Evolutionary conservation across 768 basidiomycete genomes (phyloP), one percentile per base, ranked within the genome.

Genomic region (Psilocybe sp.): DNA sequence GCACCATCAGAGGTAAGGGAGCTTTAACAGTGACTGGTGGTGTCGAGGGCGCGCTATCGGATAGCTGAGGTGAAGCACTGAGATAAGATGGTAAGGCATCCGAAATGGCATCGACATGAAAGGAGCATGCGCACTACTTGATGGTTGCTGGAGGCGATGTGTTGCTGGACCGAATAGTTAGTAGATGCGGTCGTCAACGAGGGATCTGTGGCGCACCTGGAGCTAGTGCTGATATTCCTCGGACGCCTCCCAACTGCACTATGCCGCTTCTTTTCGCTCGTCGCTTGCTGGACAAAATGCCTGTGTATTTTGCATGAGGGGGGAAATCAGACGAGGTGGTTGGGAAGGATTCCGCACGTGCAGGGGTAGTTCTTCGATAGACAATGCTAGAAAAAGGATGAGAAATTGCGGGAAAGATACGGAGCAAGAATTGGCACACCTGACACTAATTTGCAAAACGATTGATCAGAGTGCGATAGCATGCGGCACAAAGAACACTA

Each of bases 291-390:
- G 20, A 91, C 85, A 62, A 71, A 84, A 63, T 92, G 87, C 52
- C 88, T 90, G 23, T 28, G 23, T 7, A 61, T 14, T 38, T 49
- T 39, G 40, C 32, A 43, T 44, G 44, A 49, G 41, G 55, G 43
- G 40, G 54, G 44, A 47, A 50, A 43, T 46, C 31, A 51, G 32
- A 35, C 33, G 43, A 34, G 37, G 55, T 40, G 52, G 31, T 37
- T 36, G 28, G 28, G 44, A 41, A 51, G 51, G 56, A 51, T 55
- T 14, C 81, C 88, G 58, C 61, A 92, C 91, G 92, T 93, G 90
- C 92, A 95, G 40, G 89, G 85, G 62, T 89, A 91, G 61, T 89
- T 91, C 73, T 95, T 95, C 53, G 85, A 79, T 52, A 84, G 68
- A 67, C 92, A 95, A 62, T 93, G 91, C 85, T 93, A 58, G 44